phyloP scores from a whole-genome alignment of 805 yeast species.

The Lachancea fermentati region DNA sequence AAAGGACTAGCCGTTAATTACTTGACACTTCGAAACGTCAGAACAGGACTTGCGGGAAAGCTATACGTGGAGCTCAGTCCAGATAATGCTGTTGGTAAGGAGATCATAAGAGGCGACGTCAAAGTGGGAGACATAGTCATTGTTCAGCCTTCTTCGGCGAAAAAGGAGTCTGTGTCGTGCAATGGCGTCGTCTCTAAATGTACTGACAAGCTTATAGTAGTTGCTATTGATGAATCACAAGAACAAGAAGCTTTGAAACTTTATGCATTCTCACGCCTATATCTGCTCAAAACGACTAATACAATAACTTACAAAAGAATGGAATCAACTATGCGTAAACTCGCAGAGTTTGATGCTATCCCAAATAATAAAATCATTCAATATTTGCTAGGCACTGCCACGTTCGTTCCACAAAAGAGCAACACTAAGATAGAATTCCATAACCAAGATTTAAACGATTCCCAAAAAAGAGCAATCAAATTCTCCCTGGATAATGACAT shows the following conservation, averaged over 20 bases:
- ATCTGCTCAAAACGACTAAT: conserved; percentile 46
- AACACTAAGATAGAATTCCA: conserved; percentile 11
- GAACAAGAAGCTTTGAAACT: conserved; percentile 48
- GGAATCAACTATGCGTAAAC: conserved; percentile 68
- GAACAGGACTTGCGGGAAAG: conserved; percentile 75
- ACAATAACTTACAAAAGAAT: conserved; percentile 71
- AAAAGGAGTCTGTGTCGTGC: conserved; percentile 30
- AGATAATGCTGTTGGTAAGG: conserved; percentile 33
- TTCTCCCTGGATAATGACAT: conserved; percentile 59
- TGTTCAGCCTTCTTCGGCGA: conserved; percentile 35
- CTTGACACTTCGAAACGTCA: conserved; percentile 50
- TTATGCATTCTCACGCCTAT: conserved; percentile 21
- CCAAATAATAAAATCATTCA: conserved; percentile 37
- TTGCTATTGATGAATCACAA: conserved; percentile 56
- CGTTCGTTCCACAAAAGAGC: conserved; percentile 12
- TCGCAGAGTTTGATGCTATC: conserved; percentile 43
- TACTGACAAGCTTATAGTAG: conserved; percentile 40
- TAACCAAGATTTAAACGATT: conserved; percentile 40
- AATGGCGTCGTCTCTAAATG: conserved; percentile 66
- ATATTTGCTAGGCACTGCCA: conserved; percentile 39
- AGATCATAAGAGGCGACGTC: conserved; percentile 45
- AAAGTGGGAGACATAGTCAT: conserved; percentile 75
- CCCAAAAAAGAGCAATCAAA: conserved; percentile 69
- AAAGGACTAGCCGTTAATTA: conserved; percentile 75
- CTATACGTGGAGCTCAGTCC: conserved; percentile 57